Percentiles rank a stretch among this genome's conserved stretches.
phyloP scores from a whole-genome alignment of 1,139 yeast genomes.

The Saccharomyces hybrid region DNA sequence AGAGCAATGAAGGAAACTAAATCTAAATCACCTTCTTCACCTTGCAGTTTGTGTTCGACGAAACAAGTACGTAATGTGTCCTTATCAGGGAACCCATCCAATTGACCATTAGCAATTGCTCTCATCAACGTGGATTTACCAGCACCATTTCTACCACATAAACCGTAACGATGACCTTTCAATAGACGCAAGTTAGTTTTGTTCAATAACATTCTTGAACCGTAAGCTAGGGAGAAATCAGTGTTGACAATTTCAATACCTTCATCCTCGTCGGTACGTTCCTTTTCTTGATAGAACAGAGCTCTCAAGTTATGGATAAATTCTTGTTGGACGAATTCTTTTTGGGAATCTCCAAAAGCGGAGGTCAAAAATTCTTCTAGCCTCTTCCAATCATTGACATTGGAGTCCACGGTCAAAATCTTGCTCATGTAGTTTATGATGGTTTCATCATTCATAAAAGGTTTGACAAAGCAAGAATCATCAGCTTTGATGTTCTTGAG shows the following conservation, averaged over 20 bases:
- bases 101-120: constrained; percentile 92
- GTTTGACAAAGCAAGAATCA: constrained; percentile 7
- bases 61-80: constrained; percentile 86
- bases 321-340: constrained; percentile 37
- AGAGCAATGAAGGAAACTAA: constrained; percentile 82
- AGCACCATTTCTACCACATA: constrained; percentile 98
- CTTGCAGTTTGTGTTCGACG: constrained; percentile 95
- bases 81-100: constrained; percentile 94
- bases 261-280: constrained; percentile 49
- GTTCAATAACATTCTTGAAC: constrained; percentile 92
- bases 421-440: constrained; percentile 46
- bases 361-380: constrained; percentile 49
- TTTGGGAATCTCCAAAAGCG: constrained; percentile 40
- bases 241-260: constrained; percentile 89
- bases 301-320: constrained; percentile 52
- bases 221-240: constrained; percentile 91
- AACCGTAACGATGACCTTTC: constrained; percentile 95
- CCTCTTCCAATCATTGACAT: constrained; percentile 85
- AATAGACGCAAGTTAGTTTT: constrained; percentile 79
- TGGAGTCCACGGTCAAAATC: constrained; percentile 63
- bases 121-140: constrained; percentile 98
- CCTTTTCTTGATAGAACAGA: constrained; percentile 59
- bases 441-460: constrained; percentile 34
- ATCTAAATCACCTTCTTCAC: constrained; percentile 87
- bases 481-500: constrained; percentile 25